Evolutionary conservation across 345 rosid species (phyloP), one percentile per base, ranked within the genome.

Genomic region (Firmiana major): DNA sequence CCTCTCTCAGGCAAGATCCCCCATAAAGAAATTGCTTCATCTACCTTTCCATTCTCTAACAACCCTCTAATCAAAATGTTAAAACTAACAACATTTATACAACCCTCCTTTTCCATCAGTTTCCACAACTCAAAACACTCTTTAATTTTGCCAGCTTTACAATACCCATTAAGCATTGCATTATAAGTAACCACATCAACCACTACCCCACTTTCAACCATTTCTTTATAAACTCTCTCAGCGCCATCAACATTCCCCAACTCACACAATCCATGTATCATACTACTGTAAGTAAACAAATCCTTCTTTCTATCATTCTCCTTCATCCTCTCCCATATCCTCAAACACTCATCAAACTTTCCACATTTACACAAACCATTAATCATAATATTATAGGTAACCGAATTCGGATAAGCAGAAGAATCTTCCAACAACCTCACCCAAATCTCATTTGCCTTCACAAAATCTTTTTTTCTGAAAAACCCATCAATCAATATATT

Each of bases 361-460:
- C 92, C 90, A 57, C 95, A 89, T 74, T 90, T 92, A 75, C 91
- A 91, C 81, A 93, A 83, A 62, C 97, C 97, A 82, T 78, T 88
- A 66, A 93, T 92, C 98, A 95, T 92, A 51, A 91, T 82, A 79
- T 92, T 96, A 75, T 96, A 93, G 53, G 94, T 90, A 76, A 83
- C 88, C 12, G 90, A 91, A 87, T 88, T 92, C 1, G 98, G 97
- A 81, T 80, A 96, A 73, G 87, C 89, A 8, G 78, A 78, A 10
- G 90, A 60, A 28, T 78, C 88, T 81, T 74, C 79, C 78, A 86
- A 79, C 84, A 91, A 76, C 66, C 83, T 91, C 22, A 84, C 89
- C 97, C 97, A 92, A 22, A 92, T 78, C 80, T 84, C 85, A 71
- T 81, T 82, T 10, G 90, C 99, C 79, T 78, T 83, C 24, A 0